phyloP scores from a whole-genome alignment of 129 eudicot species.

The Flaveria bidentis region DNA sequence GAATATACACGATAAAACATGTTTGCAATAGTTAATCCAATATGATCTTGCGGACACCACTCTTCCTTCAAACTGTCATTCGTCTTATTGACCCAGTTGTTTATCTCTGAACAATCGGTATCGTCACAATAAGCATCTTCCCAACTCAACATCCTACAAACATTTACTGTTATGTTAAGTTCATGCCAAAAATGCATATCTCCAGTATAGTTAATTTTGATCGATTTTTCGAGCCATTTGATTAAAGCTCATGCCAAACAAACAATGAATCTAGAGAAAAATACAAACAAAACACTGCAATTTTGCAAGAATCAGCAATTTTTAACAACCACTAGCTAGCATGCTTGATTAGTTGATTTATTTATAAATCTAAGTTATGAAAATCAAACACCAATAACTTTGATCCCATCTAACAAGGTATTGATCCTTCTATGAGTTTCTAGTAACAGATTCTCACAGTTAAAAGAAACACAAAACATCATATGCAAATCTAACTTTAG shows the following conservation, averaged over 20 bases:
- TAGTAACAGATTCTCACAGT: too few species aligned
- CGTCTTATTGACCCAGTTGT: constrained; percentile 34
- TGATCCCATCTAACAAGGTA: too few species aligned
- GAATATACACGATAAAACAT: constrained; percentile 82
- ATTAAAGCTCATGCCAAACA: too few species aligned
- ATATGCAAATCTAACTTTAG: constrained; percentile 1
- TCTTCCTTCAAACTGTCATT: constrained; percentile 41
- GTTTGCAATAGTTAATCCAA: constrained; percentile 77
- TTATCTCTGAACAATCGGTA: constrained; percentile 36
- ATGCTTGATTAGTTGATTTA: neutral
- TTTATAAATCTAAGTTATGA: neutral
- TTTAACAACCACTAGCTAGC: too few species aligned
- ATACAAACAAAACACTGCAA: too few species aligned
- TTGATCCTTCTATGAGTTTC: too few species aligned
- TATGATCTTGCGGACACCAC: constrained; percentile 48
- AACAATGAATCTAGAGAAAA: too few species aligned
- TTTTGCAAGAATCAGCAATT: too few species aligned
- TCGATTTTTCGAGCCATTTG: too few species aligned
- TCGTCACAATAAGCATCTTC: constrained; percentile 79
- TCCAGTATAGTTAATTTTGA: too few species aligned
- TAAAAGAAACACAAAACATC: too few species aligned
- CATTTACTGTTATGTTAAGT: constrained; percentile 13
- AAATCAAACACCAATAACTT: neutral
- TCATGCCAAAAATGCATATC: neutral
- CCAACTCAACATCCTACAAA: constrained; percentile 70